These are phyloP conservation scores for Apophysomyces ossiformis DNA, from an alignment of 371 early-diverging fungal genomes.

Conservation along the genomic window DNA sequence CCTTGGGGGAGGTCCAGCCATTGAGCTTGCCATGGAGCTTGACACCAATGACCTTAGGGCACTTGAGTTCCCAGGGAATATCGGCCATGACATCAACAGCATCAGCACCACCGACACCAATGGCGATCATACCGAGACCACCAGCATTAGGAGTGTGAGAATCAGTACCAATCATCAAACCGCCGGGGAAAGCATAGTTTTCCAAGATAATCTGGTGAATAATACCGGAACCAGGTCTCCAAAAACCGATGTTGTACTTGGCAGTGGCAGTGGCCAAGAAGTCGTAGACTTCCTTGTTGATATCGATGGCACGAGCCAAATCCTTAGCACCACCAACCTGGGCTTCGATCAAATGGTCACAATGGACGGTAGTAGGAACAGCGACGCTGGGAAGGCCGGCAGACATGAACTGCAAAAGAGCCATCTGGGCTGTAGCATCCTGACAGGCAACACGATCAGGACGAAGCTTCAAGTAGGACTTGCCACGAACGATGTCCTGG, in stretches of 20 bases:
- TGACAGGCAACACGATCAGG: constrained; percentile 98
- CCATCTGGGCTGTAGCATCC: constrained; percentile 98
- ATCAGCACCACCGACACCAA: constrained; percentile 97
- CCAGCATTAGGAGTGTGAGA: constrained; percentile 92
- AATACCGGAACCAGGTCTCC: constrained; percentile 97
- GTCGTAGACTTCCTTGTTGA: constrained; percentile 95
- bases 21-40: constrained; percentile 85
- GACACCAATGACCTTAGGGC: constrained; percentile 92
- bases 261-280: constrained; percentile 86
- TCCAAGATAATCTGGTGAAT: constrained; percentile 98
- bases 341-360: constrained; percentile 97
- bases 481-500: constrained; percentile 85
- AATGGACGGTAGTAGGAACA: constrained; percentile 94
- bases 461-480: constrained; percentile 87
- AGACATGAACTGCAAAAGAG: constrained; percentile 96
- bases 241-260: constrained; percentile 96
- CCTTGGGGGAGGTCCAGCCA: constrained; percentile 96
- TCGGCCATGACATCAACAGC: constrained; percentile 99
- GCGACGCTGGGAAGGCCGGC: constrained; percentile 87
- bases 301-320: constrained; percentile 84
- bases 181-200: constrained; percentile 98
- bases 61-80: constrained; percentile 97
- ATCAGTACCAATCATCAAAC: constrained; percentile 97
- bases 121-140: constrained; percentile 94
- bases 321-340: constrained; percentile 86